phyloP scores from a whole-genome alignment of 805 yeast genomes.

The Suhomyces vadensis region DNA sequence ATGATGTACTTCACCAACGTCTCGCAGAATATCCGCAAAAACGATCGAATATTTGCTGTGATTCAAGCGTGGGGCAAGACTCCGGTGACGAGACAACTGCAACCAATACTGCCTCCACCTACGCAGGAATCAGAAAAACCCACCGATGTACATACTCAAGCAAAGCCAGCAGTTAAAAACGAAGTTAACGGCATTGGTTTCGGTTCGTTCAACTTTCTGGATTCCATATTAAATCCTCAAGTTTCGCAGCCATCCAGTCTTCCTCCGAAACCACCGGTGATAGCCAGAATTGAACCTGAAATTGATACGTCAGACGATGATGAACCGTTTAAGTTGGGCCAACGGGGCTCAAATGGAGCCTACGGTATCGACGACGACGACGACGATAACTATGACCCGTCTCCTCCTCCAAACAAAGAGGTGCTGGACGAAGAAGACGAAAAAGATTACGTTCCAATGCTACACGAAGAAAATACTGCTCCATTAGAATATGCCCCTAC shows the following conservation, averaged over 20 bases:
- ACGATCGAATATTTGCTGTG: conserved; percentile 10
- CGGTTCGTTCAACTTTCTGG: conserved; percentile 10
- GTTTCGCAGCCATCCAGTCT: background rate
- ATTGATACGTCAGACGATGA: too few species aligned
- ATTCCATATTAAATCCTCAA: conserved; percentile 1
- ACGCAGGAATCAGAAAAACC: background rate
- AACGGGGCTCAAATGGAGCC: too few species aligned
- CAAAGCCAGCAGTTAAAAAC: too few species aligned
- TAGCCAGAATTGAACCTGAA: background rate
- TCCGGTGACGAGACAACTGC: too few species aligned
- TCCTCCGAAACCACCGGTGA: background rate
- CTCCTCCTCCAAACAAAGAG: background rate
- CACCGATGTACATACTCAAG: too few species aligned
- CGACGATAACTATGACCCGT: conserved; percentile 7
- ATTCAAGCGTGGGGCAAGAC: conserved; percentile 25
- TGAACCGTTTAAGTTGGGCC: too few species aligned
- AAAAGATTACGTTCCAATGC: conserved; percentile 15
- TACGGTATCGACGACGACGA: conserved; percentile 7
- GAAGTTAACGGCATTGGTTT: too few species aligned
- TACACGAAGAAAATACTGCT: background rate
- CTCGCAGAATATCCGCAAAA: conserved; percentile 12
- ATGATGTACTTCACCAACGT: conserved; percentile 16
- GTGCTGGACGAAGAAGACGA: conserved; percentile 14
- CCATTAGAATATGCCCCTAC: background rate
- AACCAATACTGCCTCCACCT: too few species aligned